Evolutionary conservation across 257 asterid species (phyloP).

Genomic region (Nicotiana attenuata): DNA sequence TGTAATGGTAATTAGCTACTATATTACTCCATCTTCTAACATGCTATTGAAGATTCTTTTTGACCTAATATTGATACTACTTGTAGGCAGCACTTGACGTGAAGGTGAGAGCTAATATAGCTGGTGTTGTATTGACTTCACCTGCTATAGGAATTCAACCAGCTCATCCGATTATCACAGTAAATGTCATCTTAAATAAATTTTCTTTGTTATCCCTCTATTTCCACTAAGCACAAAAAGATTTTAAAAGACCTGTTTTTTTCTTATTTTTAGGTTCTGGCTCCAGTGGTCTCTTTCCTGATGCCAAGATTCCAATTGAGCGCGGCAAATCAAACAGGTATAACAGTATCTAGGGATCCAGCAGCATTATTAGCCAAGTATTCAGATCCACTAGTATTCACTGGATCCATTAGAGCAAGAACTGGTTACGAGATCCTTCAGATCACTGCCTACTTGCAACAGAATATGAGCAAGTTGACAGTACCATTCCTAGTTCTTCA

Average conservation of each 20-base stretch:
- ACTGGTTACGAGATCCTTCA: slow-evolving; percentile 22
- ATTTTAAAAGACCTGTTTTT: too few species aligned
- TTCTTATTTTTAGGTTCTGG: slow-evolving; percentile 50
- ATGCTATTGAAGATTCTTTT: neutral
- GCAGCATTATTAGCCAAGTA: slow-evolving; percentile 76
- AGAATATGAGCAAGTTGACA: slow-evolving; percentile 47
- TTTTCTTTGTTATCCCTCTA: neutral
- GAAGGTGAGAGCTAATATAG: neutral
- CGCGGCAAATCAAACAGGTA: slow-evolving; percentile 81
- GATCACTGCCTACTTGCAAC: slow-evolving; percentile 52
- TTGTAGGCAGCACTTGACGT: slow-evolving; percentile 17
- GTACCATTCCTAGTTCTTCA: slow-evolving; percentile 84
- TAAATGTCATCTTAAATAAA: neutral
- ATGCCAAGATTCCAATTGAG: slow-evolving; percentile 78
- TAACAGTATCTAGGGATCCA: slow-evolving; percentile 67
- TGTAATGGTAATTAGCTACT: neutral
- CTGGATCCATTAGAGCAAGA: too few species aligned
- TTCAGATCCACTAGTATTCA: slow-evolving; percentile 29
- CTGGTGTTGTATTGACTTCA: neutral
- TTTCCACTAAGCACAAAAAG: too few species aligned
- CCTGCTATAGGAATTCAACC: neutral
- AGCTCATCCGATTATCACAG: neutral
- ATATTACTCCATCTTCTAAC: neutral
- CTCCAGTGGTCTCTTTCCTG: slow-evolving; percentile 64
- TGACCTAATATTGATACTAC: neutral